A percentile compares a stretch with the other conserved stretches of the same genome.
These are phyloP conservation scores for Phyllachora maydis DNA, from an alignment of 2,329 filamentous ascomycete genomes.

Conservation along the genomic window DNA sequence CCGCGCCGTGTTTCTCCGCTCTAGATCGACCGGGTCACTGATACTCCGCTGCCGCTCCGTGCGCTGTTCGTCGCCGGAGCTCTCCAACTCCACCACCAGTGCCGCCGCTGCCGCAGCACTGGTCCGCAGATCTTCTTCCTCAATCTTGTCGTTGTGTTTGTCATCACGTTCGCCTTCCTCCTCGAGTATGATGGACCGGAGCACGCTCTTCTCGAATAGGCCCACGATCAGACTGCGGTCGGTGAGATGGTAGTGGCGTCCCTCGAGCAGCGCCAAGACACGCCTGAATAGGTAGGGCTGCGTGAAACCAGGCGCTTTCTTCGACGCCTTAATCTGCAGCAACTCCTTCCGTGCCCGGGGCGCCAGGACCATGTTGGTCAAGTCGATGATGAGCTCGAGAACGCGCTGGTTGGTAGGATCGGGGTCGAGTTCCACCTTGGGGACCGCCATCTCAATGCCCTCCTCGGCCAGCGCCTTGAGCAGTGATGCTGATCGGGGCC, in stretches of 20 bases:
- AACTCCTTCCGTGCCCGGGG: constrained; percentile 74
- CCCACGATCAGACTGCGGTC: constrained; percentile 84
- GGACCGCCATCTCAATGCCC: constrained; percentile 4
- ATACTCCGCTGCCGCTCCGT: constrained; percentile 36
- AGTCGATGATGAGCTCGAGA: constrained; percentile 63
- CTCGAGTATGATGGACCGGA: constrained; percentile 68
- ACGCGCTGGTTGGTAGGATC: constrained; percentile 49
- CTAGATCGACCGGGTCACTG: constrained; percentile 18
- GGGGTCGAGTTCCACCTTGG: constrained; percentile 15
- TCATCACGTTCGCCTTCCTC: constrained; percentile 31
- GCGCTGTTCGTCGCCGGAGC: constrained; percentile 27
- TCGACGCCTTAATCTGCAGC: constrained; percentile 55
- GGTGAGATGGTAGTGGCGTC: constrained; percentile 72
- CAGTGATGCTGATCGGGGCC: constrained; percentile 16
- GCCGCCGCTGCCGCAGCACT: background rate
- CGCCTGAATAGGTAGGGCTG: constrained; percentile 65
- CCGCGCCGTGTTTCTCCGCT: too few relatives aligned
- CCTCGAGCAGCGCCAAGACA: constrained; percentile 67
- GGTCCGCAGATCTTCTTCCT: constrained; percentile 14
- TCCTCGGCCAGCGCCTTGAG: constrained; percentile 7
- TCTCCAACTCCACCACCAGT: background rate
- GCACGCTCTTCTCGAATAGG: constrained; percentile 77
- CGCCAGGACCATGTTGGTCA: constrained; percentile 84
- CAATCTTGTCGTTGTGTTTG: constrained; percentile 41
- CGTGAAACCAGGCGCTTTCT: constrained; percentile 53